A percentile compares a stretch with the other conserved stretches of the same genome.
These are phyloP conservation scores for Tephrocybe sp. DNA, from an alignment of 768 basidiomycete genomes.

Conservation along the genomic window DNA sequence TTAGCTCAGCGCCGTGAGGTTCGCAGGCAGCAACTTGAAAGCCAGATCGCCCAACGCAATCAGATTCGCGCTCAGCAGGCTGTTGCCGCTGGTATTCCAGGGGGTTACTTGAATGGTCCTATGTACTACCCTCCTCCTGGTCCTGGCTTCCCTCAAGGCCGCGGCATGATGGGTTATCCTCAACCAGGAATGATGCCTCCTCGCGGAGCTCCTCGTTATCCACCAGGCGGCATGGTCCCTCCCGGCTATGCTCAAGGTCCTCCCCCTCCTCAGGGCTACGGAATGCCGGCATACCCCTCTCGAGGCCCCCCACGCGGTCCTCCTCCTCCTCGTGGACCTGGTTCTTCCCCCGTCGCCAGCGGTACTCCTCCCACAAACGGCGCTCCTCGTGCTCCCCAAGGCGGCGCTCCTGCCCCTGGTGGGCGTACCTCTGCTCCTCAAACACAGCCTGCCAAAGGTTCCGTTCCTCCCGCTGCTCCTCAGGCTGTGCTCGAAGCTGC, in stretches of 20 bases:
- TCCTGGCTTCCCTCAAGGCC: slow-evolving; percentile 78
- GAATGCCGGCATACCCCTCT: slow-evolving; percentile 66
- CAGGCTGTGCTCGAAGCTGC: slow-evolving; percentile 42
- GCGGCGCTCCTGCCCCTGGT: slow-evolving; percentile 45
- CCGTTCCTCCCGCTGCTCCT: slow-evolving; percentile 40
- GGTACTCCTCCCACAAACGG: slow-evolving; percentile 60
- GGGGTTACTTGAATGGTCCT: slow-evolving; percentile 80
- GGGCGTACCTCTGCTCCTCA: slow-evolving; percentile 39
- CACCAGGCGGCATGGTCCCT: slow-evolving; percentile 63
- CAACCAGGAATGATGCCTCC: slow-evolving; percentile 88
- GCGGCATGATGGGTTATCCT: slow-evolving; percentile 78
- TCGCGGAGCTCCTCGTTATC: slow-evolving; percentile 53
- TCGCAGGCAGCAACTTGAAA: slow-evolving; percentile 96
- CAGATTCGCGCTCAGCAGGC: slow-evolving; percentile 97
- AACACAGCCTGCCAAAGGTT: slow-evolving; percentile 35
- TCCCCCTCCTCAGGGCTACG: slow-evolving; percentile 75
- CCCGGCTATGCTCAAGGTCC: slow-evolving; percentile 71
- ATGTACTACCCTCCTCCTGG: slow-evolving; percentile 88
- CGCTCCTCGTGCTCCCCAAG: slow-evolving; percentile 51
- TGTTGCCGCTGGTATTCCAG: slow-evolving; percentile 81
- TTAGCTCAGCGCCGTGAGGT: slow-evolving; percentile 98
- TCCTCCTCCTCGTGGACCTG: slow-evolving; percentile 65
- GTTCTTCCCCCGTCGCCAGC: slow-evolving; percentile 66
- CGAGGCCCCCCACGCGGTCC: slow-evolving; percentile 56
- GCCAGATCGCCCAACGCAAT: slow-evolving; percentile 97